Evolutionary conservation across 164 flowering plant genomes (phyloP).

Genomic region (Aristolochia contorta): DNA sequence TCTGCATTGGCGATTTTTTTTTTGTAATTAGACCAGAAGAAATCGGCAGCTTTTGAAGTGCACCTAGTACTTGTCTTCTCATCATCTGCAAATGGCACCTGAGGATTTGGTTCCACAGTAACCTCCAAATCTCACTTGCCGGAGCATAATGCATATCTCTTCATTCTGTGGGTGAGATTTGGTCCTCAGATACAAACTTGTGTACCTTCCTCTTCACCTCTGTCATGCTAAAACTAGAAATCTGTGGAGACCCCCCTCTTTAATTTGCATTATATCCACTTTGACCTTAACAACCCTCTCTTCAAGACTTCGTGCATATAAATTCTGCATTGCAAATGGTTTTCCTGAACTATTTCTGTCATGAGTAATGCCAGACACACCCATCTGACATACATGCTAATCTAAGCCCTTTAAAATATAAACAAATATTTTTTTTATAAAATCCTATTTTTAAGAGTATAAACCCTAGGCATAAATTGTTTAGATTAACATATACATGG

Average conservation of each 20-base stretch:
- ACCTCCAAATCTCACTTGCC: conserved; percentile 71
- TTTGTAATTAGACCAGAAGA: conserved; percentile 57
- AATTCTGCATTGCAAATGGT: conserved; percentile 31
- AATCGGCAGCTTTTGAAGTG: conserved; percentile 72
- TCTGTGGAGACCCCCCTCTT: conserved; percentile 33
- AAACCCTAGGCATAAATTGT: conserved; percentile 37
- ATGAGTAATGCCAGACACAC: too few species aligned
- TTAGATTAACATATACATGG: conserved; percentile 45
- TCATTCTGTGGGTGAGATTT: conserved; percentile 29
- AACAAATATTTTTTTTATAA: too few species aligned
- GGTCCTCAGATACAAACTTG: conserved; percentile 60
- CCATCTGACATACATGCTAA: too few species aligned
- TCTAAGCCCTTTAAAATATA: too few species aligned
- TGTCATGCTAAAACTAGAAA: conserved; percentile 49
- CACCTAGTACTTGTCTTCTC: conserved; percentile 57
- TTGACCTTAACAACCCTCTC: conserved; percentile 34
- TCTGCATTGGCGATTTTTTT: conserved; percentile 41
- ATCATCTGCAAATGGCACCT: conserved; percentile 49
- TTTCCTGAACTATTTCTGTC: conserved; percentile 33
- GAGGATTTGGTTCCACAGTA: conserved; percentile 53
- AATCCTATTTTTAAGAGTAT: too few species aligned
- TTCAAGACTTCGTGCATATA: conserved; percentile 45
- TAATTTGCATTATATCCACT: conserved; percentile 26
- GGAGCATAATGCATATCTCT: conserved; percentile 50
- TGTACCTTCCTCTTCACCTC: conserved; percentile 43